These are phyloP conservation scores for Hypomyces perniciosus DNA, from an alignment of 2,329 filamentous ascomycete genomes.

Conservation along the genomic window DNA sequence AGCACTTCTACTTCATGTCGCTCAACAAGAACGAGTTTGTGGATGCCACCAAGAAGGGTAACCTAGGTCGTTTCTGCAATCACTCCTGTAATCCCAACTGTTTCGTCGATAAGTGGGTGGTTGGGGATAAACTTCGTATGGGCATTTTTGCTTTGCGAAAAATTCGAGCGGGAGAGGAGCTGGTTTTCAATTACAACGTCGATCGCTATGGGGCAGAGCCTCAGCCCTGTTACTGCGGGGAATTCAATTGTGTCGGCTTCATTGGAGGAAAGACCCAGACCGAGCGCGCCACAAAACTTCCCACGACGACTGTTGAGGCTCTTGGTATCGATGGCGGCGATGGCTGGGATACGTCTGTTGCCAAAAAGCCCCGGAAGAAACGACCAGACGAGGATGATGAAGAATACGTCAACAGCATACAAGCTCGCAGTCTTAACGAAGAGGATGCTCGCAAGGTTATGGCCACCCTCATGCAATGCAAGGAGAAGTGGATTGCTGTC, in stretches of 20 bases:
- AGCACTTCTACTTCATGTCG: conserved; percentile 99
- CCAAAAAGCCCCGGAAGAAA: conserved; percentile 90
- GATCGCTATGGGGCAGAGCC: conserved; percentile 96
- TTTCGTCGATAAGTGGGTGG: conserved; percentile 99
- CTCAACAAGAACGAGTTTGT: conserved; percentile 94
- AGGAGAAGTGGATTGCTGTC: conserved; percentile 98
- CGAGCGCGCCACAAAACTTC: conserved; percentile 86
- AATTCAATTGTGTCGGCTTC: conserved; percentile 90
- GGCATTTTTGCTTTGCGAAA: conserved; percentile 89
- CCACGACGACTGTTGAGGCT: conserved; percentile 84
- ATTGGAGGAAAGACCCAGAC: conserved; percentile 98
- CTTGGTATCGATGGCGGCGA: conserved; percentile 91
- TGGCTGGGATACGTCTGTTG: conserved; percentile 83
- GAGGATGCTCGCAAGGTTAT: conserved; percentile 88
- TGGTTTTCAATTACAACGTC: conserved; percentile 99
- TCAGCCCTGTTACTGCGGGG: conserved; percentile 93
- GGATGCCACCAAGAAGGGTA: conserved; percentile 94
- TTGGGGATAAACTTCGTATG: conserved; percentile 96
- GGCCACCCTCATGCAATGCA: conserved; percentile 94
- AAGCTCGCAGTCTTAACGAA: conserved; percentile 72
- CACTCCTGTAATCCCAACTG: conserved; percentile 99
- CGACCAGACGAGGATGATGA: conserved; percentile 87
- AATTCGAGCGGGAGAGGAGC: conserved; percentile 83
- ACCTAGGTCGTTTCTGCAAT: conserved; percentile 95
- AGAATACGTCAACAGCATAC: conserved; percentile 87